A percentile compares a stretch with the other conserved stretches of the same genome.
Evolutionary conservation across 768 basidiomycete genomes (phyloP).

Genomic region (Kwoniella europaea): DNA sequence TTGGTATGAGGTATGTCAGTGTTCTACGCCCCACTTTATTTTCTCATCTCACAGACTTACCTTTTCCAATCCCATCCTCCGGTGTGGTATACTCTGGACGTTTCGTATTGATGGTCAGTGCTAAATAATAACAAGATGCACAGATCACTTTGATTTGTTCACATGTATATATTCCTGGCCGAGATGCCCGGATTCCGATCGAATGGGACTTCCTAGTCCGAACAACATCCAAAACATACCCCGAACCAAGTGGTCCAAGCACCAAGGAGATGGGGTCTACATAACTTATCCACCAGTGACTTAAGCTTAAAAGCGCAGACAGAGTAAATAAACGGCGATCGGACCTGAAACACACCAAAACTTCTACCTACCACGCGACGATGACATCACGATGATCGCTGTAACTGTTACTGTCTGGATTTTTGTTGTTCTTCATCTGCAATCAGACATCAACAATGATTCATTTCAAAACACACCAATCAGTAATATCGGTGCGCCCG

Average conservation of each 20-base stretch:
- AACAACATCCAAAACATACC: not conserved
- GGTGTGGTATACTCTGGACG: not conserved
- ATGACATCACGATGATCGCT: slow-evolving; percentile 8
- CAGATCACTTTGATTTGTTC: not conserved
- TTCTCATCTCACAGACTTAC: not conserved
- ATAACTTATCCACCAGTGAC: not conserved
- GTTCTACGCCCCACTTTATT: not conserved
- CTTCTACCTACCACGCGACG: slow-evolving; percentile 4
- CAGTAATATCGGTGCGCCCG: not conserved
- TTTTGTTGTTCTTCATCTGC: not conserved
- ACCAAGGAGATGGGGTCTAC: too few relatives aligned
- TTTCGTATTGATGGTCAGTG: slow-evolving; percentile 2
- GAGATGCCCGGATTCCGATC: not conserved
- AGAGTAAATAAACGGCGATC: not conserved
- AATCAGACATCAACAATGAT: not conserved
- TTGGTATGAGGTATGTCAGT: too few relatives aligned
- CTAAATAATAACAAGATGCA: not conserved
- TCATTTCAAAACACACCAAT: not conserved
- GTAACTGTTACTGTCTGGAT: not conserved
- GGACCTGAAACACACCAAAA: slow-evolving; percentile 7
- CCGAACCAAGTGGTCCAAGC: too few relatives aligned
- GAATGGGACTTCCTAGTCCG: not conserved
- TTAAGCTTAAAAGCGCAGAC: not conserved
- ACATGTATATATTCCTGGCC: not conserved
- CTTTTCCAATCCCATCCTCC: not conserved